Evolutionary conservation across 2,329 filamentous ascomycete species (phyloP).

Genomic region (Davidsoniella eucalypti): DNA sequence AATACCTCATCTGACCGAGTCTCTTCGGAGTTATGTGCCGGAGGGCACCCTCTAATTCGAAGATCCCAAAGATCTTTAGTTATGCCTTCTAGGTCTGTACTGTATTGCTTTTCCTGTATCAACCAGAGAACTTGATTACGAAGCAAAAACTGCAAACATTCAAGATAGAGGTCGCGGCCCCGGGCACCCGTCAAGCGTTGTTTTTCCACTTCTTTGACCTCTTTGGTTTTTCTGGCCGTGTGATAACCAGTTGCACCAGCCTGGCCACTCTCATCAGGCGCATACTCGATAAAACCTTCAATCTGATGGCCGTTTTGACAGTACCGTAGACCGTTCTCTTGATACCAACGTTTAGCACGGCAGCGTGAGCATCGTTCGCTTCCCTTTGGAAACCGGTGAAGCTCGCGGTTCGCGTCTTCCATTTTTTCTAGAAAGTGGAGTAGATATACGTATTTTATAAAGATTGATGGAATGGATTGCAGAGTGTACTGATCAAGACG

Average conservation of each 20-base stretch:
- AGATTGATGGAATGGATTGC: not conserved
- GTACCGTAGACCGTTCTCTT: conserved; percentile 61
- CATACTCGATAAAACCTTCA: conserved; percentile 44
- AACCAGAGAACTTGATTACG: conserved; percentile 68
- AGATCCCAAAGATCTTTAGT: conserved; percentile 77
- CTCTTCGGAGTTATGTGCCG: not conserved
- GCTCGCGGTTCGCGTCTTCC: conserved; percentile 24
- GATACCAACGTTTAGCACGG: conserved; percentile 53
- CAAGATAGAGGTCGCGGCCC: conserved; percentile 64
- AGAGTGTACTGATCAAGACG: too few species aligned
- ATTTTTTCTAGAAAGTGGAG: conserved; percentile 17
- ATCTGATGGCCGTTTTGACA: conserved; percentile 69
- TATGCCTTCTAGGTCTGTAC: conserved; percentile 58
- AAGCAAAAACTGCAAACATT: conserved; percentile 70
- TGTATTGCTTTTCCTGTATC: conserved; percentile 47
- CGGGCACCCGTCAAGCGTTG: conserved; percentile 46
- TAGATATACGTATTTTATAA: not conserved
- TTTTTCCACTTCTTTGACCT: conserved; percentile 39
- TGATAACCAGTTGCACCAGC: conserved; percentile 35
- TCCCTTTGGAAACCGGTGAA: conserved; percentile 35
- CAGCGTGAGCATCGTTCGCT: conserved; percentile 44
- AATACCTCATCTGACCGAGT: conserved; percentile 5
- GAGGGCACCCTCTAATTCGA: conserved; percentile 32
- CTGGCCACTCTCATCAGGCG: conserved; percentile 55
- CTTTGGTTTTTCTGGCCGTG: conserved; percentile 18